Conservation (phyloP, 2,329 filamentous ascomycete genomes). For the Colletotrichum liaoningense region DNA sequence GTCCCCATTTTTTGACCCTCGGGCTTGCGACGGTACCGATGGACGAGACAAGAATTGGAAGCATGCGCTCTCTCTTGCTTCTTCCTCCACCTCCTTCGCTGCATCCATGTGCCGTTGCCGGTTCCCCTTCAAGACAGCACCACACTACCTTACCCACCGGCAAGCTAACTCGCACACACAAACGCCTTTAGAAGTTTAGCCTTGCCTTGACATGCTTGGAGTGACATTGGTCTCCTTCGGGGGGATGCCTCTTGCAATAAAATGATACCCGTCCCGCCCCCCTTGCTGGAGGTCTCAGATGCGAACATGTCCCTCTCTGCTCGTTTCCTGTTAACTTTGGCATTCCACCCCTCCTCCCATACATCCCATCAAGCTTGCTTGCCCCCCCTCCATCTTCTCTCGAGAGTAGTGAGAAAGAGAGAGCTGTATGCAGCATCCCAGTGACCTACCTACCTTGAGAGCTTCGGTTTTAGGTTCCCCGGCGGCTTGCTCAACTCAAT, state of each 20-base stretch:
- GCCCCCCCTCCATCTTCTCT: slow-evolving; percentile 21
- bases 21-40: slow-evolving; percentile 33
- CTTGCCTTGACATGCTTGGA: neutral
- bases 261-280: slow-evolving; percentile 23
- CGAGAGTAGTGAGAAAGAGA: neutral
- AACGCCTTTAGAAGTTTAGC: neutral
- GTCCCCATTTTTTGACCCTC: slow-evolving; percentile 24
- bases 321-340: slow-evolving; percentile 20
- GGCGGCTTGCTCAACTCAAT: slow-evolving; percentile 30
- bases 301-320: neutral
- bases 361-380: neutral
- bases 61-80: slow-evolving; percentile 16
- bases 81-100: neutral
- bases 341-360: slow-evolving; percentile 21
- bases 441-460: slow-evolving; percentile 19
- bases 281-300: slow-evolving; percentile 29
- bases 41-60: slow-evolving; percentile 19
- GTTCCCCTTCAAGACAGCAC: neutral
- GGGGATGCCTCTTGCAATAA: slow-evolving; percentile 13
- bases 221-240: neutral
- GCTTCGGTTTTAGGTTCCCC: slow-evolving; percentile 27
- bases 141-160: neutral
- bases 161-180: neutral
- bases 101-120: neutral
- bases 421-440: slow-evolving; percentile 22